Conservation (phyloP, 2,329 filamentous ascomycete species). For the Rhexocercosporidium sp. region DNA sequence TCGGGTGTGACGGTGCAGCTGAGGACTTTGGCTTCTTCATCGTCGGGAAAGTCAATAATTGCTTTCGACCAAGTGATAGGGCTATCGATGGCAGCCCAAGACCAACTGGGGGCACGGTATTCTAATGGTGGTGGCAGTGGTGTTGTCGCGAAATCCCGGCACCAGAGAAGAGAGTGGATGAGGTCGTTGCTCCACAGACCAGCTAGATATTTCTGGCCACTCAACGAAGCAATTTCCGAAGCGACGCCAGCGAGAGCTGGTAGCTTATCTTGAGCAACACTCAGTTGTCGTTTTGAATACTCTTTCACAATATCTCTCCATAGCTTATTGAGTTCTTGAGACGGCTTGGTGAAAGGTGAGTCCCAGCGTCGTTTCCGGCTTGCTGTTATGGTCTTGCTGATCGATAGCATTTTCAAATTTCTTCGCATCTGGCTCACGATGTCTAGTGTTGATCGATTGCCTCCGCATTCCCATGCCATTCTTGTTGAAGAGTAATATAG, state of each 20-base stretch:
- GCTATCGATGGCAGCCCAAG: conserved; percentile 14
- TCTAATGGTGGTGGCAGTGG: neutral
- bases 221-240: conserved; percentile 1
- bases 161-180: conserved; percentile 18
- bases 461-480: conserved; percentile 17
- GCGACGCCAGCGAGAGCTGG: conserved; percentile 19
- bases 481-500: conserved; percentile 1
- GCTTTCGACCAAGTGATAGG: conserved; percentile 16
- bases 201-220: conserved; percentile 11
- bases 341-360: neutral
- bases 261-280: conserved; percentile 10
- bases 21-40: neutral
- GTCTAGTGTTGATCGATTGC: conserved; percentile 12
- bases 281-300: conserved; percentile 15
- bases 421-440: conserved; percentile 11
- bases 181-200: conserved; percentile 16
- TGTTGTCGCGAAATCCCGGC: conserved; percentile 11
- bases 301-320: conserved; percentile 18
- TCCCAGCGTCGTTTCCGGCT: conserved; percentile 4
- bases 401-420: neutral
- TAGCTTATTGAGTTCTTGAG: neutral
- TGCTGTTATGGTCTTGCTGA: neutral
- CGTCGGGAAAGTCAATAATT: neutral
- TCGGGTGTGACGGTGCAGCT: neutral
- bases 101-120: conserved; percentile 19